Evolutionary conservation across 2,329 filamentous ascomycete species (phyloP), one percentile per base, ranked within the genome.

Genomic region (Podosphaera leucotricha): DNA sequence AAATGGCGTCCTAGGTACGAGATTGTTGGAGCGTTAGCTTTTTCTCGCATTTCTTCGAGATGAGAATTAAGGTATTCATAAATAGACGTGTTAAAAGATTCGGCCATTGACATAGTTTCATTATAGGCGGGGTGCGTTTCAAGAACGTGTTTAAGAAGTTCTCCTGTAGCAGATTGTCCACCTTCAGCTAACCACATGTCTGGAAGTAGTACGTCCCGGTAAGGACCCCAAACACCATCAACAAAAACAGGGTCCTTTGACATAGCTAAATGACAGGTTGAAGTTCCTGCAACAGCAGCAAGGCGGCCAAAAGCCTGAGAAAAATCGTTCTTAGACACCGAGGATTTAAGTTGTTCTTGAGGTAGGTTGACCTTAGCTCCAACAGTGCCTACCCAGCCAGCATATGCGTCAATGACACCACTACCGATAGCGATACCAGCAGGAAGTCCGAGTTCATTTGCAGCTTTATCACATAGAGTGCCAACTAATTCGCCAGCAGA

Each of bases 311-410:
- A 95, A 5, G 87, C 87, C 61, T 94, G 85, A 2, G 79, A 73
- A n/a, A 90, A 72, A 57, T 92, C 84, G 61, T 92, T 92, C 57
- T 80, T 76, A 1, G 80, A 70, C 3, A 70, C 67, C 30, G 70
- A 70, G 47, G 72, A 66, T 57, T 79, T 77, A 35, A 87, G 68
- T 41, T 79, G 70, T 45, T 80, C 73, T 46, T 68, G 64, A 36
- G 70, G 68, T 15, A 92, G 71, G 51, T 84, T 72, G 53, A 94
- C 83, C 61, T 94, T 94, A 48, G 90, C 87, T 46, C 90, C 90
- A n/a, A 98, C 90, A 1, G 90, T 95, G 48, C 90, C 90, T 53
- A 98, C 90, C 90, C 90, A 98, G 50, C 90, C 90, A 47, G 90
- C 90, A 56, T 98, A 98, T 16, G 90, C 90, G 60, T 98, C 90